phyloP scores from a whole-genome alignment of 2,329 filamentous ascomycete species.

The Clarireedia homoeocarpa region DNA sequence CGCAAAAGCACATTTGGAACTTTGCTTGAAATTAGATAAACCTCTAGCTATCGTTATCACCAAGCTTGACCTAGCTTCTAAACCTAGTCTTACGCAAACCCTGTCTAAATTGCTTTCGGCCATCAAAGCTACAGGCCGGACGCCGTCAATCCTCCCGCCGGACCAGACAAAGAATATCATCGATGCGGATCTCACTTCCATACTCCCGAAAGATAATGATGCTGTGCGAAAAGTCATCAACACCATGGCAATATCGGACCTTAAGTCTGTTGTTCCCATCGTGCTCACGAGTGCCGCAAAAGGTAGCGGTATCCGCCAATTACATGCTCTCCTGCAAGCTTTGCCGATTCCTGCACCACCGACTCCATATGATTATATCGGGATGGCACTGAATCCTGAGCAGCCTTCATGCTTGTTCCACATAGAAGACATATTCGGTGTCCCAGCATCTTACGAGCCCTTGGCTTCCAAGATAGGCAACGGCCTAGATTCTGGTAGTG shows the following conservation, averaged over 20 bases:
- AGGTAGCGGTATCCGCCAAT: slow-evolving; percentile 69
- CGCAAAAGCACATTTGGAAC: slow-evolving; percentile 70
- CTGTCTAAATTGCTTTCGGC: slow-evolving; percentile 67
- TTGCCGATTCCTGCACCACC: slow-evolving; percentile 60
- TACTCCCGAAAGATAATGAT: slow-evolving; percentile 47
- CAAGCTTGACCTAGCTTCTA: slow-evolving; percentile 82
- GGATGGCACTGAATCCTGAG: slow-evolving; percentile 46
- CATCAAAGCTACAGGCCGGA: slow-evolving; percentile 67
- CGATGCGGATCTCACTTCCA: slow-evolving; percentile 43
- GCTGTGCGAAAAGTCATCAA: slow-evolving; percentile 51
- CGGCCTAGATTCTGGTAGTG: slow-evolving; percentile 49
- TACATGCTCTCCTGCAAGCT: slow-evolving; percentile 73
- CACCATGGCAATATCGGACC: slow-evolving; percentile 35
- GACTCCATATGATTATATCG: slow-evolving; percentile 47
- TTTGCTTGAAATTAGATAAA: slow-evolving; percentile 73
- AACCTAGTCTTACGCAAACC: slow-evolving; percentile 58
- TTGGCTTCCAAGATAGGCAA: slow-evolving; percentile 33
- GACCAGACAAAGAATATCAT: slow-evolving; percentile 41
- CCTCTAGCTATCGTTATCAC: slow-evolving; percentile 80
- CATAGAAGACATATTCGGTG: slow-evolving; percentile 81
- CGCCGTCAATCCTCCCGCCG: slow-evolving; percentile 63
- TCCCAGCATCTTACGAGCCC: slow-evolving; percentile 55
- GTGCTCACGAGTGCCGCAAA: slow-evolving; percentile 81
- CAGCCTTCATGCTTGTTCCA: slow-evolving; percentile 67
- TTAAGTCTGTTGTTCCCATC: slow-evolving; percentile 62